phyloP scores from a whole-genome alignment of 1,139 yeast genomes.

The Scheffersomyces insectosa region DNA sequence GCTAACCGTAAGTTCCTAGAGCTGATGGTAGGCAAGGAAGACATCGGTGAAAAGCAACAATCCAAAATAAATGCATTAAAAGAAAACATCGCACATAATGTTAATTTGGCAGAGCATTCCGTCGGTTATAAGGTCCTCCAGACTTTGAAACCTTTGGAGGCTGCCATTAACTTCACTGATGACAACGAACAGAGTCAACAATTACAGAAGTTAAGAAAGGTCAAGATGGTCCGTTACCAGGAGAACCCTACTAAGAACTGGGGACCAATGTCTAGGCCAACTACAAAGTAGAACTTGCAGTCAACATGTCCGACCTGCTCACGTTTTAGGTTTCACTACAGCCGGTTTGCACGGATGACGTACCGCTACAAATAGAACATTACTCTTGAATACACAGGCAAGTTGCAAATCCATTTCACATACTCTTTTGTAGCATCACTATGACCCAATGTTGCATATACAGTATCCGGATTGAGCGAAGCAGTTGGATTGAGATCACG shows the following conservation, averaged over 20 bases:
- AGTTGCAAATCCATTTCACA: not conserved
- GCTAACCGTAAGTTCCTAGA: conserved; percentile 31
- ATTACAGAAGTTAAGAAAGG: conserved; percentile 61
- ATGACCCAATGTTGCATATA: too few species aligned
- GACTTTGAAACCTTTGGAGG: conserved; percentile 18
- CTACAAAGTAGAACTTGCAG: conserved; percentile 4
- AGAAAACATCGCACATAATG: conserved; percentile 28
- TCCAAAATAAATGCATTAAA: conserved; percentile 27
- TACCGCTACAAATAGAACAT: too few species aligned
- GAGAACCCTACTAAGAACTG: conserved; percentile 91
- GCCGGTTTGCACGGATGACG: too few species aligned
- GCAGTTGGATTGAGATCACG: too few species aligned
- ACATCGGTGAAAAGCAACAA: conserved; percentile 23
- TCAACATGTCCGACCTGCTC: too few species aligned
- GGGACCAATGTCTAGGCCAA: conserved; percentile 91
- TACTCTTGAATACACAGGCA: not conserved
- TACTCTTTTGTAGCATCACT: not conserved
- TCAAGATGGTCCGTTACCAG: conserved; percentile 84
- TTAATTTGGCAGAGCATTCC: conserved; percentile 39
- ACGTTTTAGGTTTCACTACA: too few species aligned
- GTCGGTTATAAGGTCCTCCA: conserved; percentile 68
- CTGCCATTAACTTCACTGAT: conserved; percentile 33
- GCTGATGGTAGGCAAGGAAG: conserved; percentile 25
- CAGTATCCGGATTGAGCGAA: too few species aligned
- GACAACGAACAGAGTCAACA: conserved; percentile 56